These are phyloP conservation scores for Hysterium pulicare DNA, from an alignment of 2,329 filamentous ascomycete genomes.

Conservation along the genomic window DNA sequence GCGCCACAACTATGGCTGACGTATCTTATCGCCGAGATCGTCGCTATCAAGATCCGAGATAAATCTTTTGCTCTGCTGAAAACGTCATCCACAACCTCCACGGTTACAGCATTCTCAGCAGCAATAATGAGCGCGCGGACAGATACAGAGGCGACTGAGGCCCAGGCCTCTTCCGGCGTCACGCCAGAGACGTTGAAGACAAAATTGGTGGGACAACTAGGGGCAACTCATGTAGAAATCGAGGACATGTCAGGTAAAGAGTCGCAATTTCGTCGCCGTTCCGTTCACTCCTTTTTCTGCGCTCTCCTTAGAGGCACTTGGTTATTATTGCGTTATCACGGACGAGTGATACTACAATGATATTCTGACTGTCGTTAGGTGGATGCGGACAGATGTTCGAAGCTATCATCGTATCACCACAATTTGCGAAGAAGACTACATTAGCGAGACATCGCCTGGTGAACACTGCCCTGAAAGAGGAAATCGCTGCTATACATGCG, in stretches of 20 bases:
- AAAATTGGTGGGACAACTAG: conserved; percentile 67
- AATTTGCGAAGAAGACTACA: conserved; percentile 57
- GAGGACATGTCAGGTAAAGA: conserved; percentile 82
- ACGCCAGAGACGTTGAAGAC: conserved; percentile 68
- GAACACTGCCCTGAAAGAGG: conserved; percentile 76
- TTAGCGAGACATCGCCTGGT: conserved; percentile 84
- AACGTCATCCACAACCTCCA: too few relatives aligned
- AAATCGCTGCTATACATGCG: conserved; percentile 88
- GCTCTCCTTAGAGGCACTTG: conserved; percentile 1
- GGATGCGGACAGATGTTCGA: conserved; percentile 70
- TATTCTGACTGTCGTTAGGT: too few relatives aligned
- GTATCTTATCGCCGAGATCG: too few relatives aligned
- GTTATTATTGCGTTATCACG: not conserved
- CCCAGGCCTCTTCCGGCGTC: conserved; percentile 57
- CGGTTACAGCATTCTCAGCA: too few relatives aligned
- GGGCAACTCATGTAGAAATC: conserved; percentile 78
- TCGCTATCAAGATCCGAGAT: too few relatives aligned
- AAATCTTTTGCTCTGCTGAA: too few relatives aligned
- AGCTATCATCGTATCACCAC: conserved; percentile 61
- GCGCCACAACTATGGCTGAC: too few relatives aligned
- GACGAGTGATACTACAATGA: too few relatives aligned
- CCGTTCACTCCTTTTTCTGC: too few relatives aligned
- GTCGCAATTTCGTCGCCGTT: too few relatives aligned
- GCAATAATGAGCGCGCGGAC: conserved; percentile 43
- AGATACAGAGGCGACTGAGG: conserved; percentile 47